Evolutionary conservation across 2,329 filamentous ascomycete genomes (phyloP), one percentile per base, ranked within the genome.

Genomic region (Rutstroemia sp.): DNA sequence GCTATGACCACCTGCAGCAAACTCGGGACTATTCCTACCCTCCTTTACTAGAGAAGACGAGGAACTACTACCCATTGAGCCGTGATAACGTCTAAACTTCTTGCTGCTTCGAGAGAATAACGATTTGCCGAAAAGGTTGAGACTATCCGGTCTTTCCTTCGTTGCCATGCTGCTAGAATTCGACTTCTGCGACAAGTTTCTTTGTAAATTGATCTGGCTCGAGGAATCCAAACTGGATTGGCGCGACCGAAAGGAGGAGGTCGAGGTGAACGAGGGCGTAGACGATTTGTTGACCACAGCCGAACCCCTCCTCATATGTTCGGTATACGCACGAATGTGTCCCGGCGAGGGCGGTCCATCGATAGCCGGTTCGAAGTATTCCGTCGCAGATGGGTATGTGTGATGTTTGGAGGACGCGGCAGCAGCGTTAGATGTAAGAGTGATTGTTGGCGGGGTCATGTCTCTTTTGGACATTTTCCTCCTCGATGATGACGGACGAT

Each of bases 261-360:
- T 78, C n/a, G 81, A 83, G 9, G 80, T 82, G 34, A 73, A 73
- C 34, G 76, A 76, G 36, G 74, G 69, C 25, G 63, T 64, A 64
- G 73, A 76, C 38, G 72, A 71, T 63, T 76, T 74, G 63, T 73
- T 77, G 10, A 77, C 76, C 58, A 70, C 68, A 54, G 74, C 72
- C 23, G 80, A 79, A 23, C 75, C 73, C 65, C 76, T 74, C 68
- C 77, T 82, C 75, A 82, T 77, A 69, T 83, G 78, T 67, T 78
- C 78, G 67, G 74, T 82, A 52, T 83, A 73, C 57, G 79, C 79
- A 61, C 81, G 78, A 63, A 83, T 76, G 59, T 76, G 76, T 64
- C 81, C 78, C 27, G 82, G 80, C 36, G 82, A 85, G 0, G 82
- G 81, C 42, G 82, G 81, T 17, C 79, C 79, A 63, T 85, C 80